Base-by-base conservation (phyloP, 345 rosid genomes). In the Bruguiera gymnorhiza region DNA sequence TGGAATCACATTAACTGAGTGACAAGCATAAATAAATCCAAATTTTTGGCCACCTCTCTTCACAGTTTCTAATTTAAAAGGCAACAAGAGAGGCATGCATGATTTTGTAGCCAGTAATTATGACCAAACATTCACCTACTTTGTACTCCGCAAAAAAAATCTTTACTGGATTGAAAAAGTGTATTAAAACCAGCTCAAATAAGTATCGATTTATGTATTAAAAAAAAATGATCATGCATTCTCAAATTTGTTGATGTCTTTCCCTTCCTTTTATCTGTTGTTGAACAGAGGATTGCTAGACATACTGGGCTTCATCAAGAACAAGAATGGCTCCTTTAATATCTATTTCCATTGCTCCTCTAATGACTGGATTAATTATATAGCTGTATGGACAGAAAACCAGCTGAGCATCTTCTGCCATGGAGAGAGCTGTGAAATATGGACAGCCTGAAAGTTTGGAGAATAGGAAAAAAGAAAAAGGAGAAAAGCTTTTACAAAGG, bases 251-350 rank as follows among this genome's bases (percentile, higher is more conserved):
- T 50, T 16, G 55, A 71, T n/a, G 3, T 36, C 30, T 63, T 71
- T 71, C 56, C 6, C 46, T 74, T 58, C 52, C 52, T 63, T 63
- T 59, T 9, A 39, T 66, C 29, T 50, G 54, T 24, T 30, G 50
- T 29, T 36, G 60, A 71, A 69, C 15, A 34, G 23, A 72, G 64
- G 32, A 30, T 61, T 60, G 63, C 59, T 68, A 50, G 43, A 71
- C 93, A 74, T 89, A 92, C 99, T 94, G 99, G 62, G 97, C 99
- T 92, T 94, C 99, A 71, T 94, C 99, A 72, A 94, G 87, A 72
- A 95, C 71, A 74, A 95, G 68, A 73, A 92, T 86, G 32, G 97
- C 91, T 84, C 90, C 97, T 80, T 81, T 86, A 39, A 95, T 78
- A 80, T 88, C 89, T 48, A 95, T 87, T 57, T 91, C 97, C 87